These are phyloP conservation scores for Myriosclerotinia scirpicola DNA, from an alignment of 2,329 filamentous ascomycete species.

Conservation along the genomic window DNA sequence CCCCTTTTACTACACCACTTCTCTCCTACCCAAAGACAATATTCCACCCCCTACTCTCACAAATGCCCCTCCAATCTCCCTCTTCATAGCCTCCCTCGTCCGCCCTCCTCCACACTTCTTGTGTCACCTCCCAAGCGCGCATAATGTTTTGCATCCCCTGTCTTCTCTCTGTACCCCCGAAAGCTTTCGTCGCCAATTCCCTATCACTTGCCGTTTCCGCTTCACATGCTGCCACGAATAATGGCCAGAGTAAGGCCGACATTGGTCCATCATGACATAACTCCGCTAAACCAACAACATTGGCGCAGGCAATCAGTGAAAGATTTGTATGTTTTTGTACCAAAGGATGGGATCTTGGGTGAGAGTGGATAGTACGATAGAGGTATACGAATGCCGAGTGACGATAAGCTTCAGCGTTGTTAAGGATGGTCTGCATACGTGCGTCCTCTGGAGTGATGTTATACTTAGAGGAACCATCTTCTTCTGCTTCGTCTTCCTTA, in stretches of 20 bases:
- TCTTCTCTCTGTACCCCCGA: conserved; percentile 52
- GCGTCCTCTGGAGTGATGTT: conserved; percentile 19
- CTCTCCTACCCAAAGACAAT: conserved; percentile 54
- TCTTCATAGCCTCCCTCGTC: conserved; percentile 41
- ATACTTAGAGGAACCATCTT: conserved; percentile 13
- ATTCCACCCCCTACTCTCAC: conserved; percentile 56
- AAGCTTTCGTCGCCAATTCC: conserved; percentile 51
- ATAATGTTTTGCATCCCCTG: conserved; percentile 67
- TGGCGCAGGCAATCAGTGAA: conserved; percentile 54
- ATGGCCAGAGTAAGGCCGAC: conserved; percentile 62
- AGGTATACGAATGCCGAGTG: conserved; percentile 50
- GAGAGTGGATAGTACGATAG: conserved; percentile 44
- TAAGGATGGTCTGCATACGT: conserved; percentile 41
- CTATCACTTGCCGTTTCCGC: conserved; percentile 52
- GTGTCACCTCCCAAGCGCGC: conserved; percentile 58
- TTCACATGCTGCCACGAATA: conserved; percentile 64
- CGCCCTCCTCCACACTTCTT: conserved; percentile 59
- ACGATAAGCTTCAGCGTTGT: conserved; percentile 52
- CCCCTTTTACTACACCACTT: background rate
- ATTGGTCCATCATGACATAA: conserved; percentile 51
- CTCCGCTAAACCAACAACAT: conserved; percentile 51
- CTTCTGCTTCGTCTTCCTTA: conserved; percentile 17
- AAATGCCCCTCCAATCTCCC: conserved; percentile 52
- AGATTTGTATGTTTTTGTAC: conserved; percentile 56
- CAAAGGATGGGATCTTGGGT: conserved; percentile 47